Conservation (phyloP, 2,329 filamentous ascomycete genomes). For the Penicillium janthinellum region DNA sequence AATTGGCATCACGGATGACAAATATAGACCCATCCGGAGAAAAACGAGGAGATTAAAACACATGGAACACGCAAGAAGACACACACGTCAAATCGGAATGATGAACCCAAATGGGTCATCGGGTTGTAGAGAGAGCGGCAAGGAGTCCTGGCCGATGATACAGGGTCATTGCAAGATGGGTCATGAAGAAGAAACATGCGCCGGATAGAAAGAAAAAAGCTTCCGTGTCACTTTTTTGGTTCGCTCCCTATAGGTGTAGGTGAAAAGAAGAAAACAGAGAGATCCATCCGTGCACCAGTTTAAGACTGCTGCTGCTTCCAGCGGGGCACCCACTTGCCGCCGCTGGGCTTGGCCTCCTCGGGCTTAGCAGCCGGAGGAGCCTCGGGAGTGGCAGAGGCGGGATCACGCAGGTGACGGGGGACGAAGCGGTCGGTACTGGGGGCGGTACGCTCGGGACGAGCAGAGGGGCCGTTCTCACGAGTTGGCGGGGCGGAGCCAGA, state of each 20-base stretch:
- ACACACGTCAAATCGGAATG: constrained; percentile 8
- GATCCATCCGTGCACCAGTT: constrained; percentile 22
- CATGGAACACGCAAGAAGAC: constrained; percentile 19
- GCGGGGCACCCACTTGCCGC: constrained; percentile 40
- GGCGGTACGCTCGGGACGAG: background rate
- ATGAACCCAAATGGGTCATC: constrained; percentile 13
- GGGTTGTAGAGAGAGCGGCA: background rate
- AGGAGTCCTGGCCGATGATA: constrained; percentile 25
- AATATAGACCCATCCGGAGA: constrained; percentile 13
- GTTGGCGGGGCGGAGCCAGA: constrained; percentile 33
- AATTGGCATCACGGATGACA: constrained; percentile 23
- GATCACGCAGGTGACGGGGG: constrained; percentile 36
- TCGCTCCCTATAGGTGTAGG: constrained; percentile 20
- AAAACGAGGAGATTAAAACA: constrained; percentile 16
- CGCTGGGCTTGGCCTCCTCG: constrained; percentile 32
- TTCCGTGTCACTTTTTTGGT: constrained; percentile 29
- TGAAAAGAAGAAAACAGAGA: constrained; percentile 24
- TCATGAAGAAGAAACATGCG: constrained; percentile 28
- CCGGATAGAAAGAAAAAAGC: constrained; percentile 26
- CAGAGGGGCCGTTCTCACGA: constrained; percentile 31
- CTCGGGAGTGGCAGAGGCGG: constrained; percentile 28
- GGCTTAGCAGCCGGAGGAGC: constrained; percentile 28
- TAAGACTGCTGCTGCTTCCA: constrained; percentile 43
- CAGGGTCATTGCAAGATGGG: constrained; percentile 29
- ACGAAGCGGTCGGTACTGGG: constrained; percentile 32